Evolutionary conservation across 1,139 yeast species (phyloP).

Genomic region (Kazachstania sp.): DNA sequence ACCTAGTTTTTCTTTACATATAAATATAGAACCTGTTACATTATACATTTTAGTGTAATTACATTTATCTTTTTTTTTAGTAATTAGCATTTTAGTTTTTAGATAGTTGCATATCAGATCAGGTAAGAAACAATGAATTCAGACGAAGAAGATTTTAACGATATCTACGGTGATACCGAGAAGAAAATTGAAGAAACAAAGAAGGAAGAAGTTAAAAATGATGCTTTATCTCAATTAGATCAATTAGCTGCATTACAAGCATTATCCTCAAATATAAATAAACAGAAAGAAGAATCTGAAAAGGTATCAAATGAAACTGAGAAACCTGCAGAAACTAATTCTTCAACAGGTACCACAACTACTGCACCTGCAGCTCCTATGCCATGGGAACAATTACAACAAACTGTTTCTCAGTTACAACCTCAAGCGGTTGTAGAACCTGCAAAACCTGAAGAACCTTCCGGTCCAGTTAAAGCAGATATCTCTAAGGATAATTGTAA

Average conservation of each 20-base stretch:
- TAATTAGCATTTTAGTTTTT: not conserved
- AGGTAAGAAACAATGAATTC: slow-evolving; percentile 30
- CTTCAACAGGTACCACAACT: not conserved
- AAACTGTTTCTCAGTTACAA: slow-evolving; percentile 34
- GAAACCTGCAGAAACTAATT: not conserved
- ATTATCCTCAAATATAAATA: slow-evolving; percentile 27
- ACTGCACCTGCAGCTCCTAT: slow-evolving; percentile 6
- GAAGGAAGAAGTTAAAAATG: slow-evolving; percentile 8
- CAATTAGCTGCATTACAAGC: slow-evolving; percentile 31
- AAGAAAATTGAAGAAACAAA: slow-evolving; percentile 11
- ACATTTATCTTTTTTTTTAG: not conserved
- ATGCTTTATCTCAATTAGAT: slow-evolving; percentile 21
- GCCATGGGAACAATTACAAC: slow-evolving; percentile 30
- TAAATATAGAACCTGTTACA: not conserved
- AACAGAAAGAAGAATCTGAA: slow-evolving; percentile 7
- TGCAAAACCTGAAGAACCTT: slow-evolving; percentile 13
- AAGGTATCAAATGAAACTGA: not conserved
- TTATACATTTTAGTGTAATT: slow-evolving; percentile 1
- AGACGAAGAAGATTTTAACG: slow-evolving; percentile 87
- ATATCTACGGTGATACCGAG: slow-evolving; percentile 47
- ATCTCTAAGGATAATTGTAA: slow-evolving; percentile 60
- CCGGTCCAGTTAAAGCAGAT: slow-evolving; percentile 32
- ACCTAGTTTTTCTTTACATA: not conserved
- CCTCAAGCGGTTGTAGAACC: slow-evolving; percentile 12
- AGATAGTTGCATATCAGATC: not conserved